Conservation (phyloP, 1,284 basidiomycete genomes). For the Ceratobasidium sp. region DNA sequence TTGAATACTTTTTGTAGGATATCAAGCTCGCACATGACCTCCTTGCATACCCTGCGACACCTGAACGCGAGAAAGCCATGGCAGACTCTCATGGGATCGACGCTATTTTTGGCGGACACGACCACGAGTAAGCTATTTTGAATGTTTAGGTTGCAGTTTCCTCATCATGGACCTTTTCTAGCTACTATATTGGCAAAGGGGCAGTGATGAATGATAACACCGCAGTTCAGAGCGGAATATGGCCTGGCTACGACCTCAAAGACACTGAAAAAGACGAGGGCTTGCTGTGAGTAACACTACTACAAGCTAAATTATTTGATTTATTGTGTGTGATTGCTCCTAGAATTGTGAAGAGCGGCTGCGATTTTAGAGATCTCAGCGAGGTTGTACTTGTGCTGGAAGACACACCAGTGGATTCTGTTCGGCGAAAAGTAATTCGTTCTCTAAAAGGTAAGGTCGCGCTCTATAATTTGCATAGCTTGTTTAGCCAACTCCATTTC, state of each 20-base stretch:
- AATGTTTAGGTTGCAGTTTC: background rate
- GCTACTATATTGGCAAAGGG: slow-evolving; percentile 79
- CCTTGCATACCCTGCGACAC: no score
- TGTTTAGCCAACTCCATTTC: background rate
- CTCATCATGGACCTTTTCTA: background rate
- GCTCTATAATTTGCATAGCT: background rate
- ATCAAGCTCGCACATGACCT: no score
- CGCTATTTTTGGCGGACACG: slow-evolving; percentile 88
- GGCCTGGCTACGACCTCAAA: slow-evolving; percentile 63
- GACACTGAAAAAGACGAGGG: slow-evolving; percentile 81
- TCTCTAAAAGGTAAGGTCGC: slow-evolving; percentile 65
- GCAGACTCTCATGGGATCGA: slow-evolving; percentile 68
- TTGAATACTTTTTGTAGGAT: no score
- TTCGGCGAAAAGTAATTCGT: slow-evolving; percentile 74
- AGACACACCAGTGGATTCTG: slow-evolving; percentile 67
- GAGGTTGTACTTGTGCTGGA: slow-evolving; percentile 74
- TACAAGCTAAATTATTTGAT: background rate
- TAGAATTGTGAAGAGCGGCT: slow-evolving; percentile 82
- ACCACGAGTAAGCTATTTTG: slow-evolving; percentile 69
- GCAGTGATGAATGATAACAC: slow-evolving; percentile 71
- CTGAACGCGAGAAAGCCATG: no score
- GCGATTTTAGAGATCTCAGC: slow-evolving; percentile 89
- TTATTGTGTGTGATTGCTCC: background rate
- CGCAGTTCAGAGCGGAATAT: no score
- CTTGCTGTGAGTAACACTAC: slow-evolving; percentile 61